Conservation (phyloP, 306 rosid genomes). For the Senna tora region DNA sequence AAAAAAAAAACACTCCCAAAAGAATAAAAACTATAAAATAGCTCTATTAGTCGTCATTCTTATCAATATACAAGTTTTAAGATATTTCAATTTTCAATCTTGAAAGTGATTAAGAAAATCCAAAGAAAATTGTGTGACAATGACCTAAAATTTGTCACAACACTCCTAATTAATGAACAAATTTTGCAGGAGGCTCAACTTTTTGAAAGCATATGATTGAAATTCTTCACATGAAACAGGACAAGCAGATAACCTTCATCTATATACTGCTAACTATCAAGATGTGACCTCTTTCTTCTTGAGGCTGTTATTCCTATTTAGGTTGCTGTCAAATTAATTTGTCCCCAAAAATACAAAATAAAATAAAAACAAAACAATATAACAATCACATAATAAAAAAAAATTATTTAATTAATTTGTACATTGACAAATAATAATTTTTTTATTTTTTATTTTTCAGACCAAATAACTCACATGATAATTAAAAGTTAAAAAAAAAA, state of each 20-base stretch:
- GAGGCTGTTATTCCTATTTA: neutral
- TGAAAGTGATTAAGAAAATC: neutral
- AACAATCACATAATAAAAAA: no score
- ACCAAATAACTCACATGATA: no score
- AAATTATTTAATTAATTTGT: no score
- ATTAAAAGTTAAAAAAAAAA: no score
- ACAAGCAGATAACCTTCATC: conserved; percentile 30
- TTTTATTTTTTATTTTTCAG: no score
- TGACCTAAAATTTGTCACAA: conserved; percentile 4
- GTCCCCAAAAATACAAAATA: neutral
- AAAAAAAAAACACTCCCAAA: no score
- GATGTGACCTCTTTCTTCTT: conserved; percentile 2
- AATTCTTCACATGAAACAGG: conserved; percentile 28
- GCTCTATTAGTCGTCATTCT: no score
- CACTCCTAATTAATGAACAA: neutral
- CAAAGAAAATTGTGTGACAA: conserved; percentile 9
- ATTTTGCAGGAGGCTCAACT: conserved; percentile 18
- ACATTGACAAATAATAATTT: no score
- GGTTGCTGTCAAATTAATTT: conserved; percentile 25
- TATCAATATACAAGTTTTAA: no score
- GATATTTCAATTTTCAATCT: neutral
- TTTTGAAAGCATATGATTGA: conserved; percentile 20
- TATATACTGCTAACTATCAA: neutral
- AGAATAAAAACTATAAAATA: no score
- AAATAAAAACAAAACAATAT: no score